These are phyloP conservation scores for Colletotrichum filicis DNA, from an alignment of 2,329 filamentous ascomycete genomes.

Conservation along the genomic window DNA sequence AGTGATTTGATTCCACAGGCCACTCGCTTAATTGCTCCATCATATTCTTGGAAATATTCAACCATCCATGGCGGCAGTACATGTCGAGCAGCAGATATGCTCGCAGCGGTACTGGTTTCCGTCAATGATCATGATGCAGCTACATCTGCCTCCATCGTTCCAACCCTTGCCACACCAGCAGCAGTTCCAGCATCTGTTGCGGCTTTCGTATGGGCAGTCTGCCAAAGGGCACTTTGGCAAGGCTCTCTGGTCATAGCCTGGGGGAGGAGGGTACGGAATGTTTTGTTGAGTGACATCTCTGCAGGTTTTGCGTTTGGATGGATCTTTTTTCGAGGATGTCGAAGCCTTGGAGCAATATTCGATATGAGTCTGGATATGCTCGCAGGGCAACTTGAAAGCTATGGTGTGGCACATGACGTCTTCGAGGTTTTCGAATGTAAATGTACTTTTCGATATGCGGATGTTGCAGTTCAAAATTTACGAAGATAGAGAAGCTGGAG, in stretches of 20 bases:
- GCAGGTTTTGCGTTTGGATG: slow-evolving; percentile 50
- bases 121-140: slow-evolving; percentile 63
- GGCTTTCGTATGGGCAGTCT: slow-evolving; percentile 60
- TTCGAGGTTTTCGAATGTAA: background rate
- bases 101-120: slow-evolving; percentile 61
- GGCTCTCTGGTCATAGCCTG: slow-evolving; percentile 48
- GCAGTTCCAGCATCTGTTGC: slow-evolving; percentile 64
- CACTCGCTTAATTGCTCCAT: background rate
- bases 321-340: slow-evolving; percentile 39
- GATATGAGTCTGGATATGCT: slow-evolving; percentile 58
- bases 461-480: background rate
- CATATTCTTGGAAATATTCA: background rate
- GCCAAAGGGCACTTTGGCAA: slow-evolving; percentile 57
- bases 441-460: background rate
- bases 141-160: slow-evolving; percentile 61
- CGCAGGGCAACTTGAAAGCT: slow-evolving; percentile 61
- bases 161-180: slow-evolving; percentile 67
- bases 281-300: slow-evolving; percentile 54
- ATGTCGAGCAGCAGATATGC: slow-evolving; percentile 64
- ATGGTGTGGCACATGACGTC: slow-evolving; percentile 60
- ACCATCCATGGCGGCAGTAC: slow-evolving; percentile 54
- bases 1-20: background rate
- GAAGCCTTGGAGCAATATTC: slow-evolving; percentile 57
- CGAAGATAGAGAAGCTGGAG: background rate
- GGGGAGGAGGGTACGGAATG: slow-evolving; percentile 59